Conservation (phyloP, 23 red algal genomes). For the Gracilaria caudata region DNA sequence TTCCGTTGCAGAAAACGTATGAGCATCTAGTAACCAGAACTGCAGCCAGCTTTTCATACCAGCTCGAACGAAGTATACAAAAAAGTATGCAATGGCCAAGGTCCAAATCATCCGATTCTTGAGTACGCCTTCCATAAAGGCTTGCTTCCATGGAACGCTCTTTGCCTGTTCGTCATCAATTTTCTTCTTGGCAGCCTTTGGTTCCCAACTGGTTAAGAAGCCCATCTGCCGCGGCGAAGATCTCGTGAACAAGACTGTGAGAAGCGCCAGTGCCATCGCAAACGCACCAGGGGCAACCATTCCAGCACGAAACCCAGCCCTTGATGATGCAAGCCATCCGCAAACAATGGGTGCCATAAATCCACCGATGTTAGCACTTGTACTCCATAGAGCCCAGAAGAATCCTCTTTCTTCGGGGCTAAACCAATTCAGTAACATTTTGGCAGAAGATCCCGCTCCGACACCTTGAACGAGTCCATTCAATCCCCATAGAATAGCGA, state of each 20-base stretch:
- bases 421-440: slow-evolving; percentile 80
- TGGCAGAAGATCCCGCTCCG: slow-evolving; percentile 78
- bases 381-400: slow-evolving; percentile 84
- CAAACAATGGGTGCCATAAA: slow-evolving; percentile 85
- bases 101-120: slow-evolving; percentile 69
- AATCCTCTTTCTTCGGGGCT: slow-evolving; percentile 63
- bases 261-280: slow-evolving; percentile 22
- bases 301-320: slow-evolving; percentile 56
- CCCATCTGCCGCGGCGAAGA: slow-evolving; percentile 58
- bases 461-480: slow-evolving; percentile 88
- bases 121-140: slow-evolving; percentile 61
- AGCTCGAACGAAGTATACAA: slow-evolving; percentile 79
- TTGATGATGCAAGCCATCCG: slow-evolving; percentile 46
- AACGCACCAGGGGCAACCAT: slow-evolving; percentile 60
- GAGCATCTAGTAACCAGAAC: slow-evolving; percentile 66
- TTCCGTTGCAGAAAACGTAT: slow-evolving; percentile 40
- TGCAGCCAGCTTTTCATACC: slow-evolving; percentile 79
- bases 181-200: background rate
- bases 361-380: slow-evolving; percentile 77
- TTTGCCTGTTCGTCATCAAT: background rate
- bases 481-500: slow-evolving; percentile 66
- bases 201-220: slow-evolving; percentile 40
- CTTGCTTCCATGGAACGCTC: slow-evolving; percentile 20
- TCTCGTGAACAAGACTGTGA: slow-evolving; percentile 30
- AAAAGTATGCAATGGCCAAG: slow-evolving; percentile 76